phyloP scores from a whole-genome alignment of 2,329 filamentous ascomycete species.

The Neonectria magnoliae region DNA sequence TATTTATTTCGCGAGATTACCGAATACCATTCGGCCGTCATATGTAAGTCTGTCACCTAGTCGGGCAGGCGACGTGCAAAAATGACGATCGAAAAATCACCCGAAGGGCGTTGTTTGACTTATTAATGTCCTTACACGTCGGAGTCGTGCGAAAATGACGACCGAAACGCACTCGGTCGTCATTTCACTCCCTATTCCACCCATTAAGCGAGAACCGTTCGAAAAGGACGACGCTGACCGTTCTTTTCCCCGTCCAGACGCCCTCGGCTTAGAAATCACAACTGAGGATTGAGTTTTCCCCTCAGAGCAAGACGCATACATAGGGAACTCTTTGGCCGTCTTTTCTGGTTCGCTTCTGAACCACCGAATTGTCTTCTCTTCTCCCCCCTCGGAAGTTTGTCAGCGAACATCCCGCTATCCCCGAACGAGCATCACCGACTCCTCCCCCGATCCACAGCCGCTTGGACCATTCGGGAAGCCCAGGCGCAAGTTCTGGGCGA shows the following conservation, averaged over 20 bases:
- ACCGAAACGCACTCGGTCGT: background rate
- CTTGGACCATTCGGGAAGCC: constrained; percentile 16
- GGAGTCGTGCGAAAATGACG: background rate
- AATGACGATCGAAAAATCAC: background rate
- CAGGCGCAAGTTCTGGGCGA: constrained; percentile 17
- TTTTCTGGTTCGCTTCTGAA: background rate
- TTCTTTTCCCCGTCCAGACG: background rate
- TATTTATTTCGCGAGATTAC: background rate
- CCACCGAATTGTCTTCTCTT: background rate
- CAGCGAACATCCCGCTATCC: constrained; percentile 9
- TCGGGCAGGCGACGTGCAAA: background rate
- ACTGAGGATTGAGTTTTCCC: background rate
- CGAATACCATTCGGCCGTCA: constrained; percentile 8
- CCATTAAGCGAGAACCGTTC: background rate
- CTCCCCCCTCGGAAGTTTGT: background rate
- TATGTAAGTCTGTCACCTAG: background rate
- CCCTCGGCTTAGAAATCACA: constrained; percentile 17
- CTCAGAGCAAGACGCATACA: no score
- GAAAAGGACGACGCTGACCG: constrained; percentile 25
- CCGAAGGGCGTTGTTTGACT: background rate
- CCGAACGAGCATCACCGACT: constrained; percentile 13
- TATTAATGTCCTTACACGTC: background rate
- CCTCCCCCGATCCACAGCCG: background rate
- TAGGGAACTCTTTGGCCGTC: background rate
- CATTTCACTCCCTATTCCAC: background rate